phyloP scores from a whole-genome alignment of 2,329 filamentous ascomycete species.

The Aureobasidium lini region DNA sequence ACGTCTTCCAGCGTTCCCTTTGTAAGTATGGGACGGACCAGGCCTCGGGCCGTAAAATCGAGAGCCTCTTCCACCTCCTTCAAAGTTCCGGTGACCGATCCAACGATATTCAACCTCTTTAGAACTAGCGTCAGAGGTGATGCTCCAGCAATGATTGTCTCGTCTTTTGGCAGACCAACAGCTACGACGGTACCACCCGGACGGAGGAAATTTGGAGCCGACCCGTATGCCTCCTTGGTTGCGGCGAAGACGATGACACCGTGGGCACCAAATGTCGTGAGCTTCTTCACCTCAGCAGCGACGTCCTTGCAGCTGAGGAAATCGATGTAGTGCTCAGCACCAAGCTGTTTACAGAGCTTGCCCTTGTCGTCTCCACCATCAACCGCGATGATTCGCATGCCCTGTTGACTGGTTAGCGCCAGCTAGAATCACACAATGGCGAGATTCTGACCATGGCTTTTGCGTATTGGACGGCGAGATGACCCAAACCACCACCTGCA shows the following conservation, averaged over 20 bases:
- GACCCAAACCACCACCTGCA: slow-evolving; percentile 27
- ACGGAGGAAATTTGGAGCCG: slow-evolving; percentile 27
- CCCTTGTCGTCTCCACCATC: slow-evolving; percentile 32
- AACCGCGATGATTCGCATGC: slow-evolving; percentile 33
- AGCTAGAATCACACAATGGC: background rate
- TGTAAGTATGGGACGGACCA: slow-evolving; percentile 34
- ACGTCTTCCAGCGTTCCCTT: slow-evolving; percentile 34
- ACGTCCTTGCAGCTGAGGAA: slow-evolving; percentile 29
- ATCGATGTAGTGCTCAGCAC: slow-evolving; percentile 33
- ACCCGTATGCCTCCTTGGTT: slow-evolving; percentile 29
- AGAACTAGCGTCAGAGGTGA: slow-evolving; percentile 32
- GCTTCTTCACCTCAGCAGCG: slow-evolving; percentile 27
- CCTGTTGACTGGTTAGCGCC: background rate
- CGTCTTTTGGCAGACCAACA: slow-evolving; percentile 30
- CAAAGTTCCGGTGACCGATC: slow-evolving; percentile 35
- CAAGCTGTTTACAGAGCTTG: slow-evolving; percentile 31
- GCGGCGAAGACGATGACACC: slow-evolving; percentile 32
- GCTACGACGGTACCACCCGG: slow-evolving; percentile 32
- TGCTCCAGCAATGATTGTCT: slow-evolving; percentile 30
- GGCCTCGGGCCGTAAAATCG: slow-evolving; percentile 37
- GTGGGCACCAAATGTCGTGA: slow-evolving; percentile 33
- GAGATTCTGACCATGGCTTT: slow-evolving; percentile 21
- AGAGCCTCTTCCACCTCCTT: slow-evolving; percentile 41
- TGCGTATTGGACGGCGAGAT: slow-evolving; percentile 24
- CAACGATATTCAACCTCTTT: slow-evolving; percentile 37